Evolutionary conservation across 805 yeast species (phyloP).

Genomic region (Yamadazyma insecticola): DNA sequence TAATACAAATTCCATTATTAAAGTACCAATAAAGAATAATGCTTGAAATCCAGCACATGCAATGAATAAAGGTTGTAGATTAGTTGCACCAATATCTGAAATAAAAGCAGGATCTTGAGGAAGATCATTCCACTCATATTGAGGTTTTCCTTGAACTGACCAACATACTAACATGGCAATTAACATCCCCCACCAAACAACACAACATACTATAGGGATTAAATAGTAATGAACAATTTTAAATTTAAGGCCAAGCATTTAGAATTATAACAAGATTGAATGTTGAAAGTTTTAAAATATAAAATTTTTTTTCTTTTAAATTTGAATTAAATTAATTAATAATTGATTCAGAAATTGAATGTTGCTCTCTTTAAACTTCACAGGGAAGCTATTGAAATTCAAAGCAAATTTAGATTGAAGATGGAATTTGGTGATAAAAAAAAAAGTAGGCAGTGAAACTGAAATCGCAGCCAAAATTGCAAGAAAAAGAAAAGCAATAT

Average conservation of each 20-base stretch:
- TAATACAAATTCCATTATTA: constrained; percentile 58
- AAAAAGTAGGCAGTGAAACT: no score
- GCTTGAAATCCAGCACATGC: constrained; percentile 76
- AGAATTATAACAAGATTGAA: neutral
- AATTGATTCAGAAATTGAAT: no score
- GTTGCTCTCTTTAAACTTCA: no score
- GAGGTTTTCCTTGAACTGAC: constrained; percentile 78
- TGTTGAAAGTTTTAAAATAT: neutral
- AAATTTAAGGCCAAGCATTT: no score
- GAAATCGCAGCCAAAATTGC: no score
- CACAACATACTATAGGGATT: constrained; percentile 61
- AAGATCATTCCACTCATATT: constrained; percentile 49
- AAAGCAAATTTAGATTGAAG: no score
- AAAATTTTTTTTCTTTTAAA: no score
- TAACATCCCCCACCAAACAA: constrained; percentile 91
- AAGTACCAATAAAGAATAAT: constrained; percentile 59
- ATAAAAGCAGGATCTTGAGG: constrained; percentile 60
- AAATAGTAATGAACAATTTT: constrained; percentile 47
- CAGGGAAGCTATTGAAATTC: no score
- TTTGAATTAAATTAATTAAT: no score
- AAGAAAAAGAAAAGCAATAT: no score
- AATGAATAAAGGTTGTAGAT: constrained; percentile 78
- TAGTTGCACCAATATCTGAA: constrained; percentile 86
- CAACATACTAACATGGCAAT: constrained; percentile 73
- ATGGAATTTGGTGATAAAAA: no score